Evolutionary conservation across 2,329 filamentous ascomycete species (phyloP).

Genomic region (Escovopsis sp.): DNA sequence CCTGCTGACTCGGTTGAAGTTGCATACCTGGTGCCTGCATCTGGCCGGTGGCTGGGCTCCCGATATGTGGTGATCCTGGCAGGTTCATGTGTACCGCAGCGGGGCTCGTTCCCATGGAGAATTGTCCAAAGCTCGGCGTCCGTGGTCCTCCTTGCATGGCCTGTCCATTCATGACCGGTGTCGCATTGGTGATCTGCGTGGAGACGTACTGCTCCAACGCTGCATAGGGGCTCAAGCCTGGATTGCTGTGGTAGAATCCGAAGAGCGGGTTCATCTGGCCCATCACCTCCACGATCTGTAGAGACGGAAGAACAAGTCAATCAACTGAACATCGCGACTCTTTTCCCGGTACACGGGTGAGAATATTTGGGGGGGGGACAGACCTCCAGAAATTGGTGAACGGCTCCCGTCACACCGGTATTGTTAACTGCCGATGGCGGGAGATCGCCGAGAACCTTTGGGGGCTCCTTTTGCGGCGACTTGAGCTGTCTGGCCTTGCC

Average conservation of each 20-base stretch:
- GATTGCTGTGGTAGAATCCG: slow-evolving; percentile 39
- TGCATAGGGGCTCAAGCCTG: slow-evolving; percentile 38
- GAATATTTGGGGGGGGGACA: no score
- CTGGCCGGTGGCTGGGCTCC: slow-evolving; percentile 45
- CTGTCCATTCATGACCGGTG: slow-evolving; percentile 33
- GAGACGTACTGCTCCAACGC: slow-evolving; percentile 47
- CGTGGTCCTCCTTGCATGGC: slow-evolving; percentile 34
- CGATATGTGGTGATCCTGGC: slow-evolving; percentile 45
- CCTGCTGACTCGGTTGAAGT: slow-evolving; percentile 53
- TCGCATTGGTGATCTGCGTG: slow-evolving; percentile 27
- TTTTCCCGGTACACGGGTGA: no score
- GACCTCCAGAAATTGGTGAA: slow-evolving; percentile 53
- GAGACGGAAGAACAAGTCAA: no score
- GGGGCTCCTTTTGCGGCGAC: slow-evolving; percentile 43
- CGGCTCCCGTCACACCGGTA: slow-evolving; percentile 45
- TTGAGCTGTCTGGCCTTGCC: slow-evolving; percentile 43
- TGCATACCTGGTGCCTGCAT: slow-evolving; percentile 55
- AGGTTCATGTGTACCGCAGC: slow-evolving; percentile 45
- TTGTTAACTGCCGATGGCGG: slow-evolving; percentile 43
- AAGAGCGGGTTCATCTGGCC: slow-evolving; percentile 53
- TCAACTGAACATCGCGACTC: neutral
- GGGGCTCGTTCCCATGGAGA: slow-evolving; percentile 45
- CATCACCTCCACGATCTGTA: slow-evolving; percentile 49
- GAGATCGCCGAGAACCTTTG: slow-evolving; percentile 41
- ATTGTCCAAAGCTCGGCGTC: slow-evolving; percentile 42